A percentile compares a stretch with the other conserved stretches of the same genome.
These are phyloP conservation scores for Thalassiosira hispida DNA, from an alignment of 352 stramenopile species.

Conservation along the genomic window DNA sequence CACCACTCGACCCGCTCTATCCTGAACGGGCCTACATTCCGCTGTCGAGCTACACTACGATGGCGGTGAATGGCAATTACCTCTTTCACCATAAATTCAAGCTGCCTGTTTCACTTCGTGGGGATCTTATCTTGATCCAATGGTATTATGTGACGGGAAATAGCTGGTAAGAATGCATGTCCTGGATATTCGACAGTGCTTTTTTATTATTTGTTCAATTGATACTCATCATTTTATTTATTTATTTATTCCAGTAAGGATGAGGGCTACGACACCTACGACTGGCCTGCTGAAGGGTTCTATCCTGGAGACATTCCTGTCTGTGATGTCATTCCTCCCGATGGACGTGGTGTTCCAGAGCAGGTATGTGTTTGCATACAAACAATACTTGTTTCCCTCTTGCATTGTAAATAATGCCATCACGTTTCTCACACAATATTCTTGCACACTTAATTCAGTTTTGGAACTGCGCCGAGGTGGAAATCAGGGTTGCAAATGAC, in stretches of 20 bases:
- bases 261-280: constrained; percentile 47
- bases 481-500: constrained; percentile 46
- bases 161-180: constrained; percentile 12
- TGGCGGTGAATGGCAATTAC: constrained; percentile 22
- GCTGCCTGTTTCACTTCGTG: constrained; percentile 29
- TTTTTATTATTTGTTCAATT: not conserved
- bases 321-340: constrained; percentile 35
- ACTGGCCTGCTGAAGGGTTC: constrained; percentile 41
- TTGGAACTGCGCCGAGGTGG: constrained; percentile 65
- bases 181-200: not conserved
- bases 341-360: constrained; percentile 57
- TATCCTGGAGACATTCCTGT: constrained; percentile 33
- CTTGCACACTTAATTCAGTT: constrained; percentile 36
- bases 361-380: constrained; percentile 34
- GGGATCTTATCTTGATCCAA: constrained; percentile 55
- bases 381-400: not conserved
- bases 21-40: constrained; percentile 55
- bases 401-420: constrained; percentile 1
- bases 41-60: constrained; percentile 10
- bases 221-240: not conserved
- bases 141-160: constrained; percentile 60
- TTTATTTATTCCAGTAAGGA: not conserved
- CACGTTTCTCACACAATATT: constrained; percentile 7
- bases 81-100: constrained; percentile 43
- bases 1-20: constrained; percentile 40